Evolutionary conservation across 2,329 filamentous ascomycete genomes (phyloP), one percentile per base, ranked within the genome.

Genomic region (Macrophomina phaseolina): DNA sequence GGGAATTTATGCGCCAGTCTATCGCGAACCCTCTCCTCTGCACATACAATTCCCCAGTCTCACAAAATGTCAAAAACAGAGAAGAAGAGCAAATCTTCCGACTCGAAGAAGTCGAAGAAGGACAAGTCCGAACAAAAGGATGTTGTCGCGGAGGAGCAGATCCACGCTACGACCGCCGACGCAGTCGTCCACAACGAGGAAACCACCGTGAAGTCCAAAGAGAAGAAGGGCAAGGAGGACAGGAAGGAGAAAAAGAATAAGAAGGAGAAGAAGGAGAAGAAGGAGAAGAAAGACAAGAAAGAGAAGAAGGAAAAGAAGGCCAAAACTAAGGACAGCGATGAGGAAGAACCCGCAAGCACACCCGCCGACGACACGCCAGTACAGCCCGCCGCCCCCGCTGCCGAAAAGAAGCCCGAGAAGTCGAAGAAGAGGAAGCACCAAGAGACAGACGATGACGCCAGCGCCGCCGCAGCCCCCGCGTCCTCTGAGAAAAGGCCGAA

Each of bases 211-310:
- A 56, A 56, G 30, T 12, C 30, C 14, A 38, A 56, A 28, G 34
- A 34, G 36, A 34, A 52, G 34, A 30, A 45, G 36, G 56, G 46
- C 36, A 48, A 65, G n/a, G 46, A 34, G 52, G 7, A 38, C 16
- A 48, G 55, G 11, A 23, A 42, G 18, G 14, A 64, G 48, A 28
- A 61, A 7, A 23, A 61, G 23, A 46, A 48, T 23, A 28, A 48
- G 16, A 28, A 48, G 16, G 72, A 77, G 67, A 75, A 75, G 68
- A 77, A 76, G 71, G 75, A 76, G 67, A 75, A 75, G 68, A 77
- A 76, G 71, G 75, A 76, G 68, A 77, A 78, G 72, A 70, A 23
- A 18, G 51, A 67, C n/a, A 58, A 60, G n/a, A 72, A 76, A 64
- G 74, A 75, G 69, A 76, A 76, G 69, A 76, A 76, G 68, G 23